A percentile compares a stretch with the other conserved stretches of the same genome.
phyloP scores from a whole-genome alignment of 495 filamentous ascomycete species.

The Penicillium macrosclerotiorum region DNA sequence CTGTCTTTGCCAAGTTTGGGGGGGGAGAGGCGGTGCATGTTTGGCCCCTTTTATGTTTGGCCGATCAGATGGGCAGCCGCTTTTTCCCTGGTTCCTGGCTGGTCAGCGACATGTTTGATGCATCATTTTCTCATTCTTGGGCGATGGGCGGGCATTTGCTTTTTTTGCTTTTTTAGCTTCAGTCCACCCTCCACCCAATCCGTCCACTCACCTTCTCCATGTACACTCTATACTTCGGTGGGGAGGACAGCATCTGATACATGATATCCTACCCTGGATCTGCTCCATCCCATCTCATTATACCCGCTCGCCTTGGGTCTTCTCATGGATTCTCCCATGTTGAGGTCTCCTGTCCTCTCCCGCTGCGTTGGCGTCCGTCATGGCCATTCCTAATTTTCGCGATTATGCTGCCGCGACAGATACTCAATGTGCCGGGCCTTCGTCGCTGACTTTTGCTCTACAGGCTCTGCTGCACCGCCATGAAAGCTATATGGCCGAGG shows the following conservation, averaged over 20 bases:
- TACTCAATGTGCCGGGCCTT: conserved; percentile 23
- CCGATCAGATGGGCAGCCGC: conserved; percentile 1
- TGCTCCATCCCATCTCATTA: not conserved
- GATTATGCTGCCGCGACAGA: conserved; percentile 17
- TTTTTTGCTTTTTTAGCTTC: conserved; percentile 2
- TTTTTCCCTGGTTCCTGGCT: conserved; percentile 7
- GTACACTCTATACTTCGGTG: not conserved
- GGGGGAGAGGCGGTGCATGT: too few species aligned
- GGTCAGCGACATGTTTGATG: conserved; percentile 23
- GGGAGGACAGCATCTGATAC: not conserved
- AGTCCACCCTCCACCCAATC: not conserved
- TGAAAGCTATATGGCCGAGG: conserved; percentile 88
- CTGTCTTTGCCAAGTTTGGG: too few species aligned
- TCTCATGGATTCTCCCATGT: conserved; percentile 14
- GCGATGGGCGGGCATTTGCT: not conserved
- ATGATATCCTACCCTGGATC: not conserved
- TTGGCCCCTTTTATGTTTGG: too few species aligned
- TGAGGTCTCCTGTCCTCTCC: conserved; percentile 28
- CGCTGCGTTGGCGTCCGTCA: conserved; percentile 39
- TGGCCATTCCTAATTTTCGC: conserved; percentile 25
- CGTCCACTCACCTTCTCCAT: not conserved
- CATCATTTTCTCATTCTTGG: conserved; percentile 22
- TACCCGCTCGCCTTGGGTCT: not conserved
- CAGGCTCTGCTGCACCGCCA: conserved; percentile 90
- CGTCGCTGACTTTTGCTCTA: conserved; percentile 67